Evolutionary conservation across 1,284 basidiomycete species (phyloP), one percentile per base, ranked within the genome.

Genomic region (Hemileia vastatrix): DNA sequence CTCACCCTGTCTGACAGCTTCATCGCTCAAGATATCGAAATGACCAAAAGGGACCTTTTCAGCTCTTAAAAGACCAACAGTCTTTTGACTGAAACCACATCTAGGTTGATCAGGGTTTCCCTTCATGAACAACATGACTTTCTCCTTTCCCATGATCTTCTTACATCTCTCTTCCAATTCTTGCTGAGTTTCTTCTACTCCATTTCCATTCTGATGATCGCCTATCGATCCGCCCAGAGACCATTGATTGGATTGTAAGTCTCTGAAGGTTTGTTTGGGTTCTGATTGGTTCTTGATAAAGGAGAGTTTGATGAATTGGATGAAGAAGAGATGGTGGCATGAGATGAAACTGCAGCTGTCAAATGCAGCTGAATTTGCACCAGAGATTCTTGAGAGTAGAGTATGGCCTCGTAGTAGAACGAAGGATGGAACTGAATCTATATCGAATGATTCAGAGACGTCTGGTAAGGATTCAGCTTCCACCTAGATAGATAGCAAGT

Each of bases 291-390:
- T 51, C 67, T 68, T 52, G 71, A 68, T 0, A n/a, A n/a, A n/a
- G n/a, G n/a, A n/a, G n/a, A n/a, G 70, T n/a, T 66, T 64, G 19
- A 54, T 49, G 9, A 44, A 65, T 48, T 36, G 24, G 51, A 13
- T 33, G 64, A 19, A 32, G 63, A 44, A 13, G 51, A 45, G 24
- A 47, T 54, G n/a, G 32, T 44, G 21, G 36, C 54, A 83, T 75
- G 83, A 80, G 44, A 80, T 77, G 74, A 72, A 52, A 97, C 78
- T 1, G 86, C 80, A 15, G 70, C 67, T 2, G 65, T 66, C 11
- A 75, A n/a, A 68, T 0, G 71, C 72, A 2, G 68, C 57, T 9
- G 70, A 68, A 51, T 75, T 73, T 44, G 71, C 73, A 15, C 73
- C 73, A 8, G 69, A 68, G 51, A 74, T 70, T 55, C 71, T 68